Evolutionary conservation across 192 early-diverging fungal species (phyloP).

Genomic region (Backusella psychrophila): DNA sequence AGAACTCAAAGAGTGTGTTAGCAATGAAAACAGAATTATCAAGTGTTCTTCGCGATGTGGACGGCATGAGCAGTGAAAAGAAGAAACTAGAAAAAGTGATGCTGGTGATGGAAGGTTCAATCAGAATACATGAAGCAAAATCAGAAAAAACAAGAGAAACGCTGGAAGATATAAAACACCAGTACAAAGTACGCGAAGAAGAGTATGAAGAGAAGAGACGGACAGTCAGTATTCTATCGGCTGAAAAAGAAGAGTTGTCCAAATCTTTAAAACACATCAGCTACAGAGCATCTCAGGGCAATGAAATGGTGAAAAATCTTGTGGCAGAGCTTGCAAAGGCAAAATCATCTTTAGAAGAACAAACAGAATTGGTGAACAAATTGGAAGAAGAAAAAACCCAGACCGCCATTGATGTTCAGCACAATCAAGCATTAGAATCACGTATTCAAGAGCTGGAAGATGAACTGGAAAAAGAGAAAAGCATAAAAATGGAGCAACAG

Average conservation of each 20-base stretch:
- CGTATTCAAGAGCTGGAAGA: conserved; percentile 1
- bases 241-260: conserved; percentile 12
- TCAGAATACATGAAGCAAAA: conserved; percentile 23
- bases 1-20: conserved; percentile 13
- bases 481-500: not conserved
- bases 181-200: conserved; percentile 25
- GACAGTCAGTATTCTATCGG: conserved; percentile 9
- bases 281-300: conserved; percentile 5
- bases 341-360: conserved; percentile 7
- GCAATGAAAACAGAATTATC: conserved; percentile 15
- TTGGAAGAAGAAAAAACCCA: conserved; percentile 9
- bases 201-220: conserved; percentile 22
- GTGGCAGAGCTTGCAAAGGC: not conserved
- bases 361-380: not conserved
- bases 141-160: conserved; percentile 15
- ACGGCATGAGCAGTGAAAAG: conserved; percentile 21
- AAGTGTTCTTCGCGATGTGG: conserved; percentile 22
- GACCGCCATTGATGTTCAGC: conserved; percentile 5
- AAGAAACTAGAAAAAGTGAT: conserved; percentile 25
- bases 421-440: not conserved
- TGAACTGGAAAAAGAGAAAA: not conserved
- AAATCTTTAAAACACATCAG: not conserved
- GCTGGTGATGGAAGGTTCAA: conserved; percentile 15
- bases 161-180: conserved; percentile 23
- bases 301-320: conserved; percentile 8